phyloP scores from a whole-genome alignment of 2,329 filamentous ascomycete genomes.

The Onygenales sp. region DNA sequence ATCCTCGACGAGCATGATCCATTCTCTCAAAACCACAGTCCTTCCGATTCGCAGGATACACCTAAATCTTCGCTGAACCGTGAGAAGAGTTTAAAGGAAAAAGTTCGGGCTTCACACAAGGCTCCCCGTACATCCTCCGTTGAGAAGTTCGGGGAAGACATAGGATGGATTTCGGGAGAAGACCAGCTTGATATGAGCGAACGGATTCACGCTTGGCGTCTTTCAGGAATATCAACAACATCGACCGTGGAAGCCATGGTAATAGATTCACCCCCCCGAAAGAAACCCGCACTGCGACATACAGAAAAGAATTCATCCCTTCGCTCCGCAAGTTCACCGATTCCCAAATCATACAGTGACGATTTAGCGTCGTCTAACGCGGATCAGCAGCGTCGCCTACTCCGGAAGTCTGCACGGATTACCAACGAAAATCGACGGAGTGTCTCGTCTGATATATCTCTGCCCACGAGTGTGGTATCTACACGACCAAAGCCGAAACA shows the following conservation, averaged over 20 bases:
- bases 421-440: constrained; percentile 38
- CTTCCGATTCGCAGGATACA: not conserved
- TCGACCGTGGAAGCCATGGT: constrained; percentile 50
- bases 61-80: constrained; percentile 8
- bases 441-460: constrained; percentile 32
- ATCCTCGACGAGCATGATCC: not conserved
- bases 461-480: constrained; percentile 23
- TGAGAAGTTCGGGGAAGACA: constrained; percentile 40
- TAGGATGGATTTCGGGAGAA: constrained; percentile 39
- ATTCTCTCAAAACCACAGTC: not conserved
- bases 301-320: constrained; percentile 44
- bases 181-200: constrained; percentile 18
- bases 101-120: constrained; percentile 20
- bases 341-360: constrained; percentile 34
- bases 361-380: constrained; percentile 35
- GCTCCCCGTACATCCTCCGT: constrained; percentile 28
- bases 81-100: constrained; percentile 24
- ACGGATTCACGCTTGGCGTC: constrained; percentile 27
- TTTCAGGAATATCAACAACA: constrained; percentile 42
- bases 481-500: constrained; percentile 17
- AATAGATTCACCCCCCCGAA: constrained; percentile 39
- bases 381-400: constrained; percentile 36
- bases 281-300: constrained; percentile 41
- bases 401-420: constrained; percentile 43
- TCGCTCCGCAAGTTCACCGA: constrained; percentile 37